These are phyloP conservation scores for Exophiala sideris DNA, from an alignment of 2,329 filamentous ascomycete genomes.

Conservation along the genomic window DNA sequence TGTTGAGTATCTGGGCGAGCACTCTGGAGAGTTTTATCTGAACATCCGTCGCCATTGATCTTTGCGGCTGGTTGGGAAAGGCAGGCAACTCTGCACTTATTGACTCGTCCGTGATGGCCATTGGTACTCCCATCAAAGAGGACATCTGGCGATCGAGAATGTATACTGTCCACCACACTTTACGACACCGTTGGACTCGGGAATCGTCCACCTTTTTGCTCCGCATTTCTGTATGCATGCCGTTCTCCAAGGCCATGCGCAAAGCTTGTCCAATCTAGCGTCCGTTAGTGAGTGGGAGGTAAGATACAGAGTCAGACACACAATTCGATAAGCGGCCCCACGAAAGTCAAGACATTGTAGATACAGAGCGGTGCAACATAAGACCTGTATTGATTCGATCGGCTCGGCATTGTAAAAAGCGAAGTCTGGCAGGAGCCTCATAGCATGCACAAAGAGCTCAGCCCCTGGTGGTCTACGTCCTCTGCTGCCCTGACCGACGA, in stretches of 20 bases:
- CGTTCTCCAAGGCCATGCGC: slow-evolving; percentile 48
- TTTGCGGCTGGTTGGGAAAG: slow-evolving; percentile 40
- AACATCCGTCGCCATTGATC: slow-evolving; percentile 41
- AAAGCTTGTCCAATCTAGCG: slow-evolving; percentile 51
- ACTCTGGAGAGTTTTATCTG: slow-evolving; percentile 48
- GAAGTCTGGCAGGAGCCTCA: slow-evolving; percentile 44
- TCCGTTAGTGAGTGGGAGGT: background rate
- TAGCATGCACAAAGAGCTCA: slow-evolving; percentile 46
- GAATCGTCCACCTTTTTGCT: slow-evolving; percentile 40
- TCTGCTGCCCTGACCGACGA: slow-evolving; percentile 41
- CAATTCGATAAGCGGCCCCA: slow-evolving; percentile 45
- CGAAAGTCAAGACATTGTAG: slow-evolving; percentile 52
- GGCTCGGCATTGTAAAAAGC: slow-evolving; percentile 43
- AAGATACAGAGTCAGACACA: slow-evolving; percentile 28
- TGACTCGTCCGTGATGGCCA: slow-evolving; percentile 51
- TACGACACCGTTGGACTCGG: slow-evolving; percentile 46
- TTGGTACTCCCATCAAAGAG: slow-evolving; percentile 52
- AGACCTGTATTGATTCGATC: slow-evolving; percentile 47
- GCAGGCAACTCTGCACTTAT: slow-evolving; percentile 47
- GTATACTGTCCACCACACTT: slow-evolving; percentile 55
- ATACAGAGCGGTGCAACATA: slow-evolving; percentile 53
- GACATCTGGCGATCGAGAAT: slow-evolving; percentile 54
- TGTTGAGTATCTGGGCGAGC: slow-evolving; percentile 44
- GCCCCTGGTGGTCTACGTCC: slow-evolving; percentile 45
- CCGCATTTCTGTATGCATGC: slow-evolving; percentile 54